Percentiles rank a stretch among this genome's conserved stretches.
These are phyloP conservation scores for Fraxinus baroniana DNA, from an alignment of 305 asterid species.

Conservation along the genomic window DNA sequence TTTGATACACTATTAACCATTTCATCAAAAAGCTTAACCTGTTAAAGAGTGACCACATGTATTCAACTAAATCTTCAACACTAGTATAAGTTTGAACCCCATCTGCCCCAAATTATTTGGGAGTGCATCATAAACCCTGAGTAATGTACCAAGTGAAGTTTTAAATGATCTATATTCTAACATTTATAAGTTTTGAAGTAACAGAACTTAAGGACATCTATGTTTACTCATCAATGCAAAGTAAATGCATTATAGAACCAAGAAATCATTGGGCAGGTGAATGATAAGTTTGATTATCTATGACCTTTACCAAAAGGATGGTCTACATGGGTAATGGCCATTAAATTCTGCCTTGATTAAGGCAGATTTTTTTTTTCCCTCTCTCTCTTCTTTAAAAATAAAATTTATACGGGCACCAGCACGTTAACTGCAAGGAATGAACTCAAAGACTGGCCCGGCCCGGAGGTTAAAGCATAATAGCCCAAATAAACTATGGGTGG, in stretches of 20 bases:
- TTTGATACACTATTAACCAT: too few relatives aligned
- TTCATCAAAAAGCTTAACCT: background rate
- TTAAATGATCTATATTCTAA: background rate
- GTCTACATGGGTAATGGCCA: background rate
- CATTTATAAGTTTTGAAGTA: background rate
- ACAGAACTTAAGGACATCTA: background rate
- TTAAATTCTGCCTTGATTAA: background rate
- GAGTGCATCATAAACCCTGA: background rate
- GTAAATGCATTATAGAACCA: background rate
- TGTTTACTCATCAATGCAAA: background rate
- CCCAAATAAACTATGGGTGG: background rate
- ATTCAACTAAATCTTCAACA: background rate
- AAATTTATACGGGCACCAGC: background rate
- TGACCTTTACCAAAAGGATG: background rate
- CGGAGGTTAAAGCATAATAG: background rate
- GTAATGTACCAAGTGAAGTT: background rate
- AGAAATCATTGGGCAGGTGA: background rate
- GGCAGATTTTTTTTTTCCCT: background rate
- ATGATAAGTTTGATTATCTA: background rate
- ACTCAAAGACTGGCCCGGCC: background rate
- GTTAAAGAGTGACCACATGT: background rate
- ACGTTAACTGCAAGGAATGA: background rate
- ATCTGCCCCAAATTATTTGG: background rate
- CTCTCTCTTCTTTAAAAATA: background rate
- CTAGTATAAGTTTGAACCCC: background rate